phyloP scores from a whole-genome alignment of 164 flowering plant genomes.

The Amborella trichopoda region DNA sequence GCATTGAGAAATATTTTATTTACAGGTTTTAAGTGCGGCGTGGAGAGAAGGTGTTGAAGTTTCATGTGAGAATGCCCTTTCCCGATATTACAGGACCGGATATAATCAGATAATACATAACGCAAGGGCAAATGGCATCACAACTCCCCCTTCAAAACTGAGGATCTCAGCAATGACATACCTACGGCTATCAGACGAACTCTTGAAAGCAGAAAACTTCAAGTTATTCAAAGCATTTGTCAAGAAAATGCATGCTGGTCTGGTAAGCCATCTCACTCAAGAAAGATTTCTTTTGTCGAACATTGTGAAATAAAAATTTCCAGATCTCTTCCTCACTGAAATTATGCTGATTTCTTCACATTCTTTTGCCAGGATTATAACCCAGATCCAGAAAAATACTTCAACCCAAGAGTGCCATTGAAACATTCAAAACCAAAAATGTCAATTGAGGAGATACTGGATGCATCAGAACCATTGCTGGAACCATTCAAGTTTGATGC shows the following conservation, averaged over 20 bases:
- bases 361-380: constrained; percentile 33
- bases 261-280: constrained; percentile 20
- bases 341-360: neutral
- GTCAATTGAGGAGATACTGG: constrained; percentile 40
- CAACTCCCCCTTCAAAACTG: constrained; percentile 34
- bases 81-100: constrained; percentile 44
- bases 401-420: constrained; percentile 27
- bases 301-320: neutral
- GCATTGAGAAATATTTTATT: too few relatives aligned
- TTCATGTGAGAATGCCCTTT: constrained; percentile 79
- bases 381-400: constrained; percentile 32
- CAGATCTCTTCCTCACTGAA: neutral
- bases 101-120: constrained; percentile 73
- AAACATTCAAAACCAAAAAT: constrained; percentile 43
- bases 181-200: constrained; percentile 50
- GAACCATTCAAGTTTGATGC: constrained; percentile 47
- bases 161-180: constrained; percentile 61
- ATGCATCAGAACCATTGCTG: constrained; percentile 41
- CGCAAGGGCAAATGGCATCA: constrained; percentile 74
- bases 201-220: constrained; percentile 34
- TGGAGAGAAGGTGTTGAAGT: constrained; percentile 68
- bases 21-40: constrained; percentile 58
- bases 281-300: neutral
- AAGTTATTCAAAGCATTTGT: constrained; percentile 50
- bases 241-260: constrained; percentile 78